Evolutionary conservation across 148 eudicot genomes (phyloP).

Genomic region (Chenopodium album): DNA sequence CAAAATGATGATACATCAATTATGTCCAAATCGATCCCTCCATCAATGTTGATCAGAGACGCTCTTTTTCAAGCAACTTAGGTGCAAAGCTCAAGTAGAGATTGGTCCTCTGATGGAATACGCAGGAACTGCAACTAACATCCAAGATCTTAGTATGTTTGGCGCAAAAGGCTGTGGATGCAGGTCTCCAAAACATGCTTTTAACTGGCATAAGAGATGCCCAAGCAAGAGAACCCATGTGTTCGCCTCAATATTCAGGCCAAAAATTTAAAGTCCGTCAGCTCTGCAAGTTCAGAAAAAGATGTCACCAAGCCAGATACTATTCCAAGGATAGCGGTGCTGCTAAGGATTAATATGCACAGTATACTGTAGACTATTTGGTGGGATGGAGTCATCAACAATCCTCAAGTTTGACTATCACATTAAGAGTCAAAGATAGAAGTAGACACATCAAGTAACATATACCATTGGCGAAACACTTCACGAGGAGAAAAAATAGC

Average conservation of each 20-base stretch:
- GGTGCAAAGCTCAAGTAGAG: neutral
- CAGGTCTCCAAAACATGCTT: constrained; percentile 10
- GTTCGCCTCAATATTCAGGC: constrained; percentile 1
- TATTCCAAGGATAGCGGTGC: neutral
- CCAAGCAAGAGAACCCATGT: constrained; percentile 9
- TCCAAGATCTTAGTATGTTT: neutral
- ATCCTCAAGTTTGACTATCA: neutral
- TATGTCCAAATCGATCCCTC: neutral
- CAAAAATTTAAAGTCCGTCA: constrained; percentile 13
- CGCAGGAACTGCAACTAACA: constrained; percentile 9
- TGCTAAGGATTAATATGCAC: neutral
- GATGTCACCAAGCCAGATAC: neutral
- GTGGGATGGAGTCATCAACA: neutral
- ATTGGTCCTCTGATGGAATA: neutral
- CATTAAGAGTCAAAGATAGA: neutral
- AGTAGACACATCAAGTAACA: neutral
- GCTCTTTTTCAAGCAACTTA: constrained; percentile 3
- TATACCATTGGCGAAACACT: neutral
- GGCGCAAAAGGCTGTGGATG: constrained; percentile 10
- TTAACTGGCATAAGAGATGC: constrained; percentile 3
- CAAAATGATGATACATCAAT: neutral
- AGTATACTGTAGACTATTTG: neutral
- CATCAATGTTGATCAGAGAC: neutral
- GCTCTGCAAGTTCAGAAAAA: constrained; percentile 23
- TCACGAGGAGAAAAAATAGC: neutral